A percentile compares a stretch with the other conserved stretches of the same genome.
phyloP scores from a whole-genome alignment of 352 stramenopile species.

The Phytophthora brassicae region DNA sequence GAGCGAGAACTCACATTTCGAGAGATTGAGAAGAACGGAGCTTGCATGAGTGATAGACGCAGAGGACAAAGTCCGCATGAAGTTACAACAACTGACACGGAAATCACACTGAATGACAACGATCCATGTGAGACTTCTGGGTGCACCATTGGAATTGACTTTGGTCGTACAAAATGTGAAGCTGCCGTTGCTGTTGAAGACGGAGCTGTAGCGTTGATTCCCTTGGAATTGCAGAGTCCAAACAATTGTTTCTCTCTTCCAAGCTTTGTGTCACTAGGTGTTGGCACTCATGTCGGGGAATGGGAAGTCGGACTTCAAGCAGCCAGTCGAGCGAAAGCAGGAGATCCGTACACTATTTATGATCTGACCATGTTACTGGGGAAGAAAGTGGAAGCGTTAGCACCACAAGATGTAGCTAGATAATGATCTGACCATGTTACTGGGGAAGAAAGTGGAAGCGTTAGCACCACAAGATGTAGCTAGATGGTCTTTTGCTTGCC shows the following conservation, averaged over 20 bases:
- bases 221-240: constrained; percentile 13
- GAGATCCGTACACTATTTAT: constrained; percentile 33
- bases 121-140: not conserved
- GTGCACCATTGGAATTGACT: constrained; percentile 32
- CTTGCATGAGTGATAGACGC: not conserved
- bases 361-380: constrained; percentile 35
- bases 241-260: constrained; percentile 22
- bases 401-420: constrained; percentile 12
- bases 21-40: not conserved
- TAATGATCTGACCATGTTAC: constrained; percentile 37
- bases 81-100: constrained; percentile 1
- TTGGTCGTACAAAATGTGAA: constrained; percentile 31
- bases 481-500: constrained; percentile 42
- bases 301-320: constrained; percentile 28
- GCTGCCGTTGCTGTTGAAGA: constrained; percentile 22
- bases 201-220: constrained; percentile 19
- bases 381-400: constrained; percentile 22
- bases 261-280: constrained; percentile 24
- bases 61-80: constrained; percentile 18
- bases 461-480: constrained; percentile 13
- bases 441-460: constrained; percentile 29
- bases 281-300: constrained; percentile 1
- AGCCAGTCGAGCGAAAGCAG: constrained; percentile 20
- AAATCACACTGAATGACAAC: not conserved
- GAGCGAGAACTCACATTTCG: not conserved